Evolutionary conservation across 2,329 filamentous ascomycete genomes (phyloP).

Genomic region (Neoarthrinium moseri): DNA sequence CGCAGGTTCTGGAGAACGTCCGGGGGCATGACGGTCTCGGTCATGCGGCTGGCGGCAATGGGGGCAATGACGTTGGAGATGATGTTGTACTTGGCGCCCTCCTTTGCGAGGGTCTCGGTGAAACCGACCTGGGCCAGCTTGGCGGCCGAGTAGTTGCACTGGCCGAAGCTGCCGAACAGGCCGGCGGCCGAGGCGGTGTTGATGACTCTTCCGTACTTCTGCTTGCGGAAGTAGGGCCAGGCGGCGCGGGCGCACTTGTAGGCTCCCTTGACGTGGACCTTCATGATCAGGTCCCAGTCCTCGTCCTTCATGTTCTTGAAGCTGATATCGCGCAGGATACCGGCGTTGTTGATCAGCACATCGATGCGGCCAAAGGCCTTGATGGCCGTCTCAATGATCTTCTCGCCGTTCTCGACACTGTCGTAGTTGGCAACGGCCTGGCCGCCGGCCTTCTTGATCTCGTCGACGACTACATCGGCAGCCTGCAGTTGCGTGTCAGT

Average conservation of each 20-base stretch:
- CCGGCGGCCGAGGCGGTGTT: constrained; percentile 97
- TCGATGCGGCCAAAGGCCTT: constrained; percentile 83
- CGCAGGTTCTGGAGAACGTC: constrained; percentile 82
- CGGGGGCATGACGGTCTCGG: constrained; percentile 91
- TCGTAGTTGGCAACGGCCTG: constrained; percentile 98
- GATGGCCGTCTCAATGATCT: constrained; percentile 88
- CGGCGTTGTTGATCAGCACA: constrained; percentile 95
- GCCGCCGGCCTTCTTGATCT: constrained; percentile 84
- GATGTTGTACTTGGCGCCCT: constrained; percentile 98
- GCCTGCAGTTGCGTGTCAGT: constrained; percentile 49
- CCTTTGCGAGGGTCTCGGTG: constrained; percentile 96
- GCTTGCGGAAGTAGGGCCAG: constrained; percentile 97
- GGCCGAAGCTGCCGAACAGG: constrained; percentile 92
- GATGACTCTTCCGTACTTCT: constrained; percentile 96
- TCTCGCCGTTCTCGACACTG: constrained; percentile 87
- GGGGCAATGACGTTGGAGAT: constrained; percentile 92
- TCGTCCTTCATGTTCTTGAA: constrained; percentile 99
- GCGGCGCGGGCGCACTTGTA: constrained; percentile 95
- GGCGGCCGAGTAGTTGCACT: constrained; percentile 96
- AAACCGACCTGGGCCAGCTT: constrained; percentile 96
- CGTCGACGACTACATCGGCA: constrained; percentile 78
- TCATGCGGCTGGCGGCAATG: constrained; percentile 94
- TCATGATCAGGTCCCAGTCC: constrained; percentile 95
- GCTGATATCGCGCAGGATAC: constrained; percentile 90
- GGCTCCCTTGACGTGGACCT: constrained; percentile 87